These are phyloP conservation scores for Gillenia trifoliata DNA, from an alignment of 306 rosid species.

Conservation along the genomic window DNA sequence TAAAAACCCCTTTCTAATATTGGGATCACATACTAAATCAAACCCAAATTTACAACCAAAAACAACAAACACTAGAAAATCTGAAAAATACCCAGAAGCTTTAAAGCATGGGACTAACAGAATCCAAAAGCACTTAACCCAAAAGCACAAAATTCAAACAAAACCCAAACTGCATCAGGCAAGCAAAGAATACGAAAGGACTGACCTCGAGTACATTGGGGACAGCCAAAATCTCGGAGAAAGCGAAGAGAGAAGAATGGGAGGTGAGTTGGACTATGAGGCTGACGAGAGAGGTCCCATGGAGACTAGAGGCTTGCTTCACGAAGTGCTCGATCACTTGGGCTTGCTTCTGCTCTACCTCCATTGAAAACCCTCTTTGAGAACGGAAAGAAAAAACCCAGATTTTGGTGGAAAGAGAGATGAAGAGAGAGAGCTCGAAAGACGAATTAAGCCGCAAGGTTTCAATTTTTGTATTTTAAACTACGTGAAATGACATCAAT, in stretches of 20 bases:
- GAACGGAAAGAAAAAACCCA: too few relatives aligned
- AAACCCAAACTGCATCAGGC: neutral
- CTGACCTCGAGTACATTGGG: slow-evolving; percentile 14
- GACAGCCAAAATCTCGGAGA: slow-evolving; percentile 18
- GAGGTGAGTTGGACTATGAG: slow-evolving; percentile 14
- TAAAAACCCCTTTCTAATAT: neutral
- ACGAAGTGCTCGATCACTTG: slow-evolving; percentile 16
- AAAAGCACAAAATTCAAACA: neutral
- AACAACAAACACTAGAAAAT: neutral
- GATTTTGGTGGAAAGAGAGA: neutral
- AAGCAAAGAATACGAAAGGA: neutral
- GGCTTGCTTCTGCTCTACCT: slow-evolving; percentile 16
- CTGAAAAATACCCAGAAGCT: neutral
- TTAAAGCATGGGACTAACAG: neutral
- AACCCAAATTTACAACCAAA: neutral
- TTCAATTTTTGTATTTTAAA: too few relatives aligned
- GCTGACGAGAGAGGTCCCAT: slow-evolving; percentile 16
- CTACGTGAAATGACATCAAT: too few relatives aligned
- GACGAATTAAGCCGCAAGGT: neutral
- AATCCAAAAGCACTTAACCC: neutral
- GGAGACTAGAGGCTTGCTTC: slow-evolving; percentile 18
- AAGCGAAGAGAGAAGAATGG: slow-evolving; percentile 13
- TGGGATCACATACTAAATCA: neutral
- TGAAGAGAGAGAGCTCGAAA: neutral
- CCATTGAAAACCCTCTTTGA: neutral